Base-by-base conservation (phyloP, 331 rosid genomes). In the Acacia concinna region DNA sequence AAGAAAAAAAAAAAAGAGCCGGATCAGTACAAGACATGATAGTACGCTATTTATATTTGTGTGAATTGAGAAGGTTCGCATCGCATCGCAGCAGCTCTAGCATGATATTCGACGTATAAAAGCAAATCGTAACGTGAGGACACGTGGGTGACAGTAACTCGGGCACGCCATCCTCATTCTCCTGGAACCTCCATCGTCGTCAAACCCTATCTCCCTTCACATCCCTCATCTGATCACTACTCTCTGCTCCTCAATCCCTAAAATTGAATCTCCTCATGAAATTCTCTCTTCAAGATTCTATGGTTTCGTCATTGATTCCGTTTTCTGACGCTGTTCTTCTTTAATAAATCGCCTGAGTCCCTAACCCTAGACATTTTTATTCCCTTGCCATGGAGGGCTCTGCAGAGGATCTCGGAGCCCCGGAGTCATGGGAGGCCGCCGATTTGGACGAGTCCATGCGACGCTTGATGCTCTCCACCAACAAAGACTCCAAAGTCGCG, bases 381-480 rank as follows among this genome's bases (percentile, higher is more conserved):
- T 71, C 68, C 68, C 68, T 74, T 30, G 13, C 27, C 79, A 95
- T 91, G 98, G 97, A 86, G 91, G 97, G 94, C 94, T 89, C 97
- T 89, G 92, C 82, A 72, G 96, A 92, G 72, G 98, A 95, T 86
- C 85, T 88, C 79, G 92, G 94, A 88, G 97, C 99, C 84, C 99
- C 99, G 37, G 97, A 93, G 75, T 88, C 97, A 76, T 95, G 97
- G 99, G 99, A 95, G 91, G 91, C 87, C 68, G 91, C 97, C 35
- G 94, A 90, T 84, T 85, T 95, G 87, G 97, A 91, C 79, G 93
- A 88, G 80, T 91, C 95, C 77, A 83, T 93, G 97, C 83, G 65
- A 81, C 94, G 94, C 71, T 86, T 95, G 74, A 83, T 89, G 81
- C 90, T 91, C 64, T 85, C 92, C 32, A 81, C 92, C 73, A 81